Base-by-base conservation (phyloP, 257 asterid species). In the Mitragyna speciosa region DNA sequence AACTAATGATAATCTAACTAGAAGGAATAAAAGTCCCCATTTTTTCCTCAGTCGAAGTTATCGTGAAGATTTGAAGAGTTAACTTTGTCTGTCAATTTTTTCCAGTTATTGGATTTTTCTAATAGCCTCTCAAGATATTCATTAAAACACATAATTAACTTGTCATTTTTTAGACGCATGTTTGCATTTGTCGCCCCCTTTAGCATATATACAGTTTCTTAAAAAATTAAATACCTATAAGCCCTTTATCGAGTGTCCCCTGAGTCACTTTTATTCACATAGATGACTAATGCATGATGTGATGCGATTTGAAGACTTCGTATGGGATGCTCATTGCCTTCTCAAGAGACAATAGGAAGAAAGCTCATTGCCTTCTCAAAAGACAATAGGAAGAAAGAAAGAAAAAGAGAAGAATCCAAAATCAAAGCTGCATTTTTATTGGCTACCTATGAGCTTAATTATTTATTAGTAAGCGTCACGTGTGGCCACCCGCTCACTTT, bases 401-500 rank as follows among this genome's bases (percentile, higher is more conserved):
- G 49, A 52, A 45, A 48, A 43, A 75, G 39, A 73, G 66, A 49
- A 80, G 75, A 80, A 73, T 73, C 79, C 49, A 19, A 49, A 73
- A 65, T 74, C 61, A 43, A 67, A 54, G 17, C 75, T 68, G 20
- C 68, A 61, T 26, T 24, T 61, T 11, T 63, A 16, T 58, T 26
- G 77, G 63, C 19, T 26, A 14, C 8, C 7, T 31, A 59, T 59
- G 22, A 22, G 9, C 43, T 22, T 10, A 12, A 66, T 67, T 36
- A 48, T 81, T 76, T 76, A 59, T 54, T 64, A 63, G n/a, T 36
- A 36, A 76, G 73, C 36, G 71, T 63, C 64, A 77, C 72, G 71
- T 48, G 79, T 28, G 69, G 36, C 48, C 82, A 72, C 72, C 66
- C n/a, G 26, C 45, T 51, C 43, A 54, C 66, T 78, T 77, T 61